These are phyloP conservation scores for Fraxinus nigra DNA, from an alignment of 305 asterid genomes.

Conservation along the genomic window DNA sequence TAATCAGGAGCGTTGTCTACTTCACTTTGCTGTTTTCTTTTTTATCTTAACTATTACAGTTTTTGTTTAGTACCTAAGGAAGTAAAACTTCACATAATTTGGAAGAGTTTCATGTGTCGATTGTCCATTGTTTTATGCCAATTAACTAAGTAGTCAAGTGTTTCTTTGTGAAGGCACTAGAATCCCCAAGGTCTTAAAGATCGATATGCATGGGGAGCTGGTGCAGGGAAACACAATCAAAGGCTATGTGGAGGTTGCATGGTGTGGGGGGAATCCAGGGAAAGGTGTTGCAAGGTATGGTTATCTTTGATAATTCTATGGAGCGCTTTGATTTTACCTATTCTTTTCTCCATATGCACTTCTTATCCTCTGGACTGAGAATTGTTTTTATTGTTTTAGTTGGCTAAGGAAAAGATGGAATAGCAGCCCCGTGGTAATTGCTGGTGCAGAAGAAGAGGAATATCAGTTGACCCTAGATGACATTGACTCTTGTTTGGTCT, in stretches of 20 bases:
- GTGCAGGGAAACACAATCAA: slow-evolving; percentile 79
- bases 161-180: slow-evolving; percentile 70
- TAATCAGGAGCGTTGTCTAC: neutral
- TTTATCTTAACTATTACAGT: neutral
- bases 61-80: neutral
- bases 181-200: slow-evolving; percentile 85
- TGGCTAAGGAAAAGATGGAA: slow-evolving; percentile 97
- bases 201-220: slow-evolving; percentile 76
- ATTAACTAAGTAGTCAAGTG: slow-evolving; percentile 14
- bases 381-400: slow-evolving; percentile 39
- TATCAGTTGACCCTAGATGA: slow-evolving; percentile 77
- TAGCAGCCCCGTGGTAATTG: slow-evolving; percentile 81
- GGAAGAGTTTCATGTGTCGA: slow-evolving; percentile 15
- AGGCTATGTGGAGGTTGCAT: slow-evolving; percentile 85
- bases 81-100: slow-evolving; percentile 6
- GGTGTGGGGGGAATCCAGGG: slow-evolving; percentile 99
- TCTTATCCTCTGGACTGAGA: slow-evolving; percentile 4
- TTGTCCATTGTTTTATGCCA: slow-evolving; percentile 15
- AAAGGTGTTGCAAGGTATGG: slow-evolving; percentile 93
- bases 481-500: slow-evolving; percentile 83
- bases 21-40: neutral
- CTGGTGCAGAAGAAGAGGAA: slow-evolving; percentile 90
- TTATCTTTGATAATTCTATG: slow-evolving; percentile 18
- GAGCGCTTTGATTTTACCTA: slow-evolving; percentile 14
- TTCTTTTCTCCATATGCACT: slow-evolving; percentile 13